Evolutionary conservation across 2,329 filamentous ascomycete genomes (phyloP), one percentile per base, ranked within the genome.

Genomic region (Xylariaceae sp.): DNA sequence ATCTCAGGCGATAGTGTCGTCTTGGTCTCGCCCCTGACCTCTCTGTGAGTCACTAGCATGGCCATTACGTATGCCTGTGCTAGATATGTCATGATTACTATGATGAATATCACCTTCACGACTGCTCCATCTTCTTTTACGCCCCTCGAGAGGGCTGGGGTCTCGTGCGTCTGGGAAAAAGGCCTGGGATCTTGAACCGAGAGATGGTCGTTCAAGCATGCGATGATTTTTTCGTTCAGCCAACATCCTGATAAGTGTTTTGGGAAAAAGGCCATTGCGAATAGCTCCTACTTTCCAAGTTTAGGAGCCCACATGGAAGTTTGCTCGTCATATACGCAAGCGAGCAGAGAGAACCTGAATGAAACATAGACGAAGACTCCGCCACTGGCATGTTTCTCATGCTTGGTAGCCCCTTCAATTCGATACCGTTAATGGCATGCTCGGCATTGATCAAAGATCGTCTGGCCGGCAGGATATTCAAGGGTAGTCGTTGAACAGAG

Each of bases 1-100:
- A 6, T 47, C 47, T 37, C 17, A 64, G 62, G 62, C 50, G 62
- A 64, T 42, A 64, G 62, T 18, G 62, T 64, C 35, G 62, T 64
- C 30, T 50, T 64, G 30, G 58, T 64, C 37, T 64, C 62, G 34
- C 62, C 62, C 35, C 61, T 61, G 45, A 58, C 58, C 30, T 64
- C 62, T 35, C 59, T 61, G 56, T 64, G 58, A 64, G 37, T 34
- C 17, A 13, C 37, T 39, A 47, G 34, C 7, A n/a, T 44, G 11
- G n/a, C 34, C n/a, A 23, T n/a, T 35, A 53, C 15, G 39, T 45
- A 49, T 13, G 9, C 11, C 30, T 51, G 34, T n/a, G 5, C 48
- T 18, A 62, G 35, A 15, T 55, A 44, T 8, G 5, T 6, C 34
- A 23, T 35, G 15, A 13, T 23, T 7, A 23, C n/a, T 35, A 35